Evolutionary conservation across 257 asterid species (phyloP).

Genomic region (Nicotiana obtusifolia): DNA sequence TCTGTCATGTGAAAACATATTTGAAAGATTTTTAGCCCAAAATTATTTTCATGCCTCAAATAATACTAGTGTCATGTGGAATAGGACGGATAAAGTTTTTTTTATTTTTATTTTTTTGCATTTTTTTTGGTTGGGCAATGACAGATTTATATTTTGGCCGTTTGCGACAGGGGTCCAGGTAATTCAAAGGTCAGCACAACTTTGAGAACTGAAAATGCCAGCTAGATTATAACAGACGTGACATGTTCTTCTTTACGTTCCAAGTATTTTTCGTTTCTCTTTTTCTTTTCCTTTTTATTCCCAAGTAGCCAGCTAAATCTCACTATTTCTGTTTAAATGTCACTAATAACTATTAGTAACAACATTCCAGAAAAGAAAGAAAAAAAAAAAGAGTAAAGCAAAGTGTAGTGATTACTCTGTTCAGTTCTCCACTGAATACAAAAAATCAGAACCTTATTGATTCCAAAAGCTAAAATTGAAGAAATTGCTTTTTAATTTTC

Average conservation of each 20-base stretch:
- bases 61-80: neutral
- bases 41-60: neutral
- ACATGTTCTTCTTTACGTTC: constrained; percentile 8
- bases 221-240: constrained; percentile 12
- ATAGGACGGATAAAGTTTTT: neutral
- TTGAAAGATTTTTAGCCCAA: neutral
- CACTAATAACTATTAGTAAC: neutral
- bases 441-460: neutral
- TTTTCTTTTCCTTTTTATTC: neutral
- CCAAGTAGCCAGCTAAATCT: neutral
- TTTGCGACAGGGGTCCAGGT: constrained; percentile 3
- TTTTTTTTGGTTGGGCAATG: neutral
- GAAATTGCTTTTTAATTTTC: neutral
- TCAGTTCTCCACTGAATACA: constrained; percentile 3
- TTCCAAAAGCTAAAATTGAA: neutral
- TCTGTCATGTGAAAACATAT: neutral
- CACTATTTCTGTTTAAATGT: neutral
- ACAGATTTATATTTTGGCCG: constrained; percentile 7
- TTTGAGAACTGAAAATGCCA: constrained; percentile 15
- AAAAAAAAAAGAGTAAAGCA: neutral
- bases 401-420: neutral
- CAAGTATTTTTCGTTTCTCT: neutral
- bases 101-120: no score
- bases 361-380: neutral
- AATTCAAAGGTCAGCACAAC: constrained; percentile 12